Conservation (phyloP, 805 yeast genomes). For the Saccharomycopsis capsularis region DNA sequence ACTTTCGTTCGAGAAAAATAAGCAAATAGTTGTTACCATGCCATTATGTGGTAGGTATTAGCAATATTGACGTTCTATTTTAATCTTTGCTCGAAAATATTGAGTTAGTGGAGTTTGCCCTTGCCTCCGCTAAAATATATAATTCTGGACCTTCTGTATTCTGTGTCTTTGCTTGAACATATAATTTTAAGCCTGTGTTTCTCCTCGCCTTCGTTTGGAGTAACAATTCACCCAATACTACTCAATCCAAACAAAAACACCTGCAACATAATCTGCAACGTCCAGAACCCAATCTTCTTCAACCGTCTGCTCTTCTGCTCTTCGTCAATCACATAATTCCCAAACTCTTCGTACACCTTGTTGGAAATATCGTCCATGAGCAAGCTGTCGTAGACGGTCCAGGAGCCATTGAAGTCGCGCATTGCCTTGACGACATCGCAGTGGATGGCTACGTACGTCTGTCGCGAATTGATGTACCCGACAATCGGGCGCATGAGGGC, state of each 20-base stretch:
- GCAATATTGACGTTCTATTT: too few relatives aligned
- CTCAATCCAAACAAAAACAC: constrained; percentile 59
- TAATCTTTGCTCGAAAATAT: too few relatives aligned
- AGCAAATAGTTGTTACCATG: too few relatives aligned
- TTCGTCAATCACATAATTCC: constrained; percentile 81
- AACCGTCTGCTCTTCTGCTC: constrained; percentile 64
- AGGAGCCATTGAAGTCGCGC: constrained; percentile 85
- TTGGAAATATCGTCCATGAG: constrained; percentile 87
- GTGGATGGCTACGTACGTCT: constrained; percentile 81
- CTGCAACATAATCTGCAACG: constrained; percentile 77
- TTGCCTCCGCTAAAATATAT: too few relatives aligned
- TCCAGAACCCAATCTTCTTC: constrained; percentile 88
- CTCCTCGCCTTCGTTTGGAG: too few relatives aligned
- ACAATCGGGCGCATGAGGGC: constrained; percentile 93
- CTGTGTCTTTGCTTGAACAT: too few relatives aligned
- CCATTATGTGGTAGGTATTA: too few relatives aligned
- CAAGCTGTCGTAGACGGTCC: constrained; percentile 90
- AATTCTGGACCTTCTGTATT: too few relatives aligned
- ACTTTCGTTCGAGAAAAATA: too few relatives aligned
- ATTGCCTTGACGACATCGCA: constrained; percentile 75
- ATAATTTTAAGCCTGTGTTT: too few relatives aligned
- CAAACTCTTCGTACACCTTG: constrained; percentile 88
- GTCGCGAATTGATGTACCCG: constrained; percentile 85
- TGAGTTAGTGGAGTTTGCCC: too few relatives aligned
- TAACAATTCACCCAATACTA: constrained; percentile 1